Base-by-base conservation (phyloP, 352 stramenopile species). In the Globisporangium orthogonon region DNA sequence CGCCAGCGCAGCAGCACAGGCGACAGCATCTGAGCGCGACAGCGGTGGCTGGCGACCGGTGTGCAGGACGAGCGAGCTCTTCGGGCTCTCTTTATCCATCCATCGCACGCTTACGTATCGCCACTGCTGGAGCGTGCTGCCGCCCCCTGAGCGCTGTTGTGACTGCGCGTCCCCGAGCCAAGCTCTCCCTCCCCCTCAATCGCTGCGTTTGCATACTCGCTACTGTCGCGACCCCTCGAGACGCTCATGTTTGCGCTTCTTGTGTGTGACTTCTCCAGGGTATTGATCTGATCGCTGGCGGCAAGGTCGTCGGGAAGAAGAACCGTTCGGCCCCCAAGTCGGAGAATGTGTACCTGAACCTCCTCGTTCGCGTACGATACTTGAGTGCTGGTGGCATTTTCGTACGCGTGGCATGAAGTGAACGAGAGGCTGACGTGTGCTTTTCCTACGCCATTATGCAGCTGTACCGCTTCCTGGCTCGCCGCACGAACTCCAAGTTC, bases 261-360 rank as follows among this genome's bases (percentile, higher is more conserved):
- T 50, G n/a, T 9, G 48, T 51, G 44, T 39, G 14, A 35, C 6
- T 14, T 10, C 10, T 18, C 59, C 66, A 95, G 97, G 97, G 97
- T 96, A 99, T 99, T 76, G 97, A 99, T 97, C 84, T 99, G 70
- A 97, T 98, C 80, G 96, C 97, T 69, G 97, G 97, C 84, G 97
- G 97, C 77, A 97, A 98, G 79, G 91, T 97, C 74, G 87, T 96
- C 52, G 97, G 96, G 58, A 98, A 99, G 87, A 99, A 99, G 81
- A 94, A 95, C 76, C 96, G 97, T 62, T 98, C 85, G 66, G 96
- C 95, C 65, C 94, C 97, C 61, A 99, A 99, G 90, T 99, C 94
- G 56, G 88, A 98, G 59, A 99, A 99, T 90, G 92, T 98, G 66
- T 99, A 99, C 89, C 90, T 98, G 66, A 97, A 98, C 72, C 91